Base-by-base conservation (phyloP, 2,329 filamentous ascomycete genomes). In the Beauveria pseudobassiana region DNA sequence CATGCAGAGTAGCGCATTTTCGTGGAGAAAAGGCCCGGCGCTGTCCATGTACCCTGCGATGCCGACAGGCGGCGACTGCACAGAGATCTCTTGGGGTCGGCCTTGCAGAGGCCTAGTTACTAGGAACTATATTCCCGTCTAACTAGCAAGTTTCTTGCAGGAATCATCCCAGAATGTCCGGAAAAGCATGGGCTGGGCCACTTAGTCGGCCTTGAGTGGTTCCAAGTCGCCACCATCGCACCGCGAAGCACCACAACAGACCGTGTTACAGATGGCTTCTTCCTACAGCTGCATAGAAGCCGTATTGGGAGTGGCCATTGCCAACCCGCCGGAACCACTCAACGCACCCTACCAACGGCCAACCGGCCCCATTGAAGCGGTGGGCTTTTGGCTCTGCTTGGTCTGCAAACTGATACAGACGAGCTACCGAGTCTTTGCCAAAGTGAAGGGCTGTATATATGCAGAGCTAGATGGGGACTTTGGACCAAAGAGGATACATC, bases 121-220 rank as follows among this genome's bases (percentile, higher is more conserved):
- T 56, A 63, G 50, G 62, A 30, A 56, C 48, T 26, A 52, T 22
- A 43, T 40, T n/a, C 12, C 45, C 52, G 59, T 48, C 34, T 7
- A 28, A 50, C 34, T 16, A 38, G 59, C 45, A 55, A 40, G 51
- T 65, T 63, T 64, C 64, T 63, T 61, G 62, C 63, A 42, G 46
- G 3, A 48, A 48, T 58, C 45, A 48, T 26, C 20, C 43, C 12
- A 48, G 28, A 38, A 34, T 16, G 38, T 43, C 26, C 6, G 28
- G 34, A 20, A 20, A 28, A 50, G 46, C 43, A 59, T 61, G 64
- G 46, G 48, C 30, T 45, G 56, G 26, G 38, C 49, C 49, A 45
- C 49, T 45, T 52, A 40, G 57, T 46, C 40, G 26, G 26, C n/a
- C 48, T 34, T 14, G 10, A 20, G 30, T 43, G 46, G 56, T 42